Conservation (phyloP, 2,329 filamentous ascomycete species). For the Botrytis fragariae region DNA sequence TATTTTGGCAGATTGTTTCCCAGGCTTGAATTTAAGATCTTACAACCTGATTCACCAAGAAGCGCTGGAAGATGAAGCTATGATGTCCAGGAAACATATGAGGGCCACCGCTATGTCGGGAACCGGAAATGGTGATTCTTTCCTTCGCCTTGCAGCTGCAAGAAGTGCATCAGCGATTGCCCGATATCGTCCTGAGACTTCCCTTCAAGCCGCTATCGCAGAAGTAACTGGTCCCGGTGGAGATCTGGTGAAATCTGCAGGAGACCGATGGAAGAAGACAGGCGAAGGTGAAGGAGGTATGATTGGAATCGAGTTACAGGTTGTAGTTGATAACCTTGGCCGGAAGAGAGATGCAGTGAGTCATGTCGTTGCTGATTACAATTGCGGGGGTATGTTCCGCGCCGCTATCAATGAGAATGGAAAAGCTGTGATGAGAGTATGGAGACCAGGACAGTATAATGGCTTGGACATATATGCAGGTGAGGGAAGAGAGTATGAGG, state of each 20-base stretch:
- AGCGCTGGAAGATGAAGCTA: constrained; percentile 30
- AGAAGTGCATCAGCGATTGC: constrained; percentile 72
- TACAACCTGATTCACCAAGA: constrained; percentile 24
- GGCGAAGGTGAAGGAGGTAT: constrained; percentile 83
- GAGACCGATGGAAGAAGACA: constrained; percentile 66
- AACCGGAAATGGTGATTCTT: constrained; percentile 87
- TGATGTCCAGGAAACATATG: constrained; percentile 26
- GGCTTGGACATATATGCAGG: constrained; percentile 37
- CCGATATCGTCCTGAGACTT: constrained; percentile 50
- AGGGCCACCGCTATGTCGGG: constrained; percentile 61
- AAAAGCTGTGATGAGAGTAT: constrained; percentile 55
- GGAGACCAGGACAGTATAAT: constrained; percentile 40
- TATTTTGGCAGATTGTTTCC: constrained; percentile 59
- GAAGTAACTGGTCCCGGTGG: constrained; percentile 69
- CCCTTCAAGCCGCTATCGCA: constrained; percentile 57
- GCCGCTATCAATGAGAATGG: constrained; percentile 69
- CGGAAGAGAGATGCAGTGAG: constrained; percentile 43
- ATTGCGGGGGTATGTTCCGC: constrained; percentile 85
- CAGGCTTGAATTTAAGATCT: constrained; percentile 41
- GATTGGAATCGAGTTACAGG: constrained; percentile 70
- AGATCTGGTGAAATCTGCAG: constrained; percentile 72
- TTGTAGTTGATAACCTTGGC: constrained; percentile 45
- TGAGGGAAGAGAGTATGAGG: constrained; percentile 37
- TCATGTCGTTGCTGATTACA: constrained; percentile 72
- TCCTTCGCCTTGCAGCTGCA: constrained; percentile 68